These are phyloP conservation scores for Phytophthora multivora DNA, from an alignment of 352 stramenopile species.

Conservation along the genomic window DNA sequence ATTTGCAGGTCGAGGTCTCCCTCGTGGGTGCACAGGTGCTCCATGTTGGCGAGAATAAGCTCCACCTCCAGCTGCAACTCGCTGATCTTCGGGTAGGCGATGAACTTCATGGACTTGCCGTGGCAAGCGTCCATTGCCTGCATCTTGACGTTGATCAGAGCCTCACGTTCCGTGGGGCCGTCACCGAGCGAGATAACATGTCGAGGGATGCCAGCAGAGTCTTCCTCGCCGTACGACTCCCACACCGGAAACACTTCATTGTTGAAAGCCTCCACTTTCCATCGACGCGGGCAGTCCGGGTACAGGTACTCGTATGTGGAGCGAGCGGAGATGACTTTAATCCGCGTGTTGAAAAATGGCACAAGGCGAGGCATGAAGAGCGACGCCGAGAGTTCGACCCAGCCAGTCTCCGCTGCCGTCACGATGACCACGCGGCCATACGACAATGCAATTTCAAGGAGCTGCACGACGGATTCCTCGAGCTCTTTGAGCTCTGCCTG, in stretches of 20 bases:
- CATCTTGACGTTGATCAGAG: slow-evolving; percentile 88
- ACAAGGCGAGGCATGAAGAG: slow-evolving; percentile 88
- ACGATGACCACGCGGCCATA: slow-evolving; percentile 88
- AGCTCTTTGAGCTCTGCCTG: slow-evolving; percentile 74
- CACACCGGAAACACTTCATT: slow-evolving; percentile 84
- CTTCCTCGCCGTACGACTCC: slow-evolving; percentile 67
- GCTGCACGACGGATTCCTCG: slow-evolving; percentile 72
- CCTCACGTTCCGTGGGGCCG: slow-evolving; percentile 81
- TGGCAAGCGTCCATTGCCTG: slow-evolving; percentile 80
- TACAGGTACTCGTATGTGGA: slow-evolving; percentile 91
- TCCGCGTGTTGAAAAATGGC: slow-evolving; percentile 75
- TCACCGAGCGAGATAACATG: slow-evolving; percentile 87
- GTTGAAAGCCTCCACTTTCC: slow-evolving; percentile 91
- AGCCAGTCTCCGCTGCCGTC: slow-evolving; percentile 89
- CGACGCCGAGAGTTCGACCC: slow-evolving; percentile 88
- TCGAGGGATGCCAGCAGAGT: slow-evolving; percentile 51
- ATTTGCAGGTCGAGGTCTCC: slow-evolving; percentile 85
- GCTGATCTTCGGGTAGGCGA: slow-evolving; percentile 86
- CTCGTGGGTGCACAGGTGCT: slow-evolving; percentile 83
- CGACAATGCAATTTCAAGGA: slow-evolving; percentile 73
- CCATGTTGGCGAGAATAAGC: slow-evolving; percentile 80
- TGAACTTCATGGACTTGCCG: slow-evolving; percentile 89
- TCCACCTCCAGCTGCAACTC: slow-evolving; percentile 82
- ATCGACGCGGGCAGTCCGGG: slow-evolving; percentile 79
- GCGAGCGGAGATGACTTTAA: slow-evolving; percentile 91